Base-by-base conservation (phyloP, 768 basidiomycete species). In the Hygrocybe coccinea region DNA sequence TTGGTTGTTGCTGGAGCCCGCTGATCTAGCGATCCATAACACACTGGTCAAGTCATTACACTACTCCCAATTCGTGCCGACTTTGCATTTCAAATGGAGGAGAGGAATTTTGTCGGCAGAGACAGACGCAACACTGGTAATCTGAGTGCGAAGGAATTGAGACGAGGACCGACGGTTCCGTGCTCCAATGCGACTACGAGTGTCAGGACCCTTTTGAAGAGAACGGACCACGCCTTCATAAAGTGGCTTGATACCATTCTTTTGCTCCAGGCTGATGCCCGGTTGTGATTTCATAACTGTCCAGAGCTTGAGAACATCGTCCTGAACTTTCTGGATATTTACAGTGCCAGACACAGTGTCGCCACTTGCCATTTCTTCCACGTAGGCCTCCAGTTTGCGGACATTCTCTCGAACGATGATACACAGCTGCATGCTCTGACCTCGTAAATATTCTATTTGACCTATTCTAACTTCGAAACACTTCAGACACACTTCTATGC, bases 261-360 rank as follows among this genome's bases (percentile, higher is more conserved):
- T 97, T 76, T 98, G 95, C 60, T 93, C 91, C 63, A 92, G 88
- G 65, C 89, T 95, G 69, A 99, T 97, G 63, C 94, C 93, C 2
- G 95, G 95, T 70, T 98, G 92, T 0, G 91, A 86, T 72, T 95
- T 97, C 66, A 99, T 93, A 56, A 98, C 86, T 52, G 88, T 93
- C 94, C 95, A 99, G 4, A 99, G 82, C 67, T 95, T 97, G 54
- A 94, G 78, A 47, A 99, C 92, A 62, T 98, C 94, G 39, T 95
- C 91, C 66, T 98, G 95, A 44, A 98, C 93, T 74, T 98, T 98
- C 75, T 97, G 90, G 58, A 97, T 89, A 73, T 98, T 97, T 67
- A 95, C 82, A 34, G 83, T 76, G 17, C 81, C 81, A 2, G 89
- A 82, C 50, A 91, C 88, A 5, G 89, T 85, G 66, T 95, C 92